Conservation (phyloP, 2,329 filamentous ascomycete species). For the Pseudogymnoascus sp. region DNA sequence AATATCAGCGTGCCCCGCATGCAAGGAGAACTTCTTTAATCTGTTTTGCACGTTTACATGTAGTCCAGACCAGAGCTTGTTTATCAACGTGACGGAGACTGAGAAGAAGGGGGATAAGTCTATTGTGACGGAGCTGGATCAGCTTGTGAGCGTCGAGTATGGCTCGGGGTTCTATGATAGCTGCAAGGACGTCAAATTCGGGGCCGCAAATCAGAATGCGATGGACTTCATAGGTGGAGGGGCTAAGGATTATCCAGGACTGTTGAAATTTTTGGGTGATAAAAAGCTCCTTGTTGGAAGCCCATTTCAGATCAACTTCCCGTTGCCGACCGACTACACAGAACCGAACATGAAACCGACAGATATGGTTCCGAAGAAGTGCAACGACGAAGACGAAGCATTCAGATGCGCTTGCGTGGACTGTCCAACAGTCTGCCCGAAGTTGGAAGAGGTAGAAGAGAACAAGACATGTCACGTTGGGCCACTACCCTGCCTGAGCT, state of each 20-base stretch:
- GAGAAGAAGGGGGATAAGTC: slow-evolving; percentile 45
- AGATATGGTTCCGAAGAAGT: slow-evolving; percentile 68
- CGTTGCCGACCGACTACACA: slow-evolving; percentile 44
- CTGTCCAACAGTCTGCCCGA: slow-evolving; percentile 76
- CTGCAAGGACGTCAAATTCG: slow-evolving; percentile 98
- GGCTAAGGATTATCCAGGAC: slow-evolving; percentile 77
- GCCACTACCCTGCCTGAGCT: slow-evolving; percentile 82
- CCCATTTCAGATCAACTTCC: slow-evolving; percentile 97
- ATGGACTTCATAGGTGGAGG: slow-evolving; percentile 96
- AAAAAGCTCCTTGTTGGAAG: slow-evolving; percentile 80
- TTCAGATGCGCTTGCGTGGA: slow-evolving; percentile 93
- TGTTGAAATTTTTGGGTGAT: slow-evolving; percentile 86
- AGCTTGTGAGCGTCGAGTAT: slow-evolving; percentile 76
- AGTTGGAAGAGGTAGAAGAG: slow-evolving; percentile 65
- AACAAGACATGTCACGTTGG: slow-evolving; percentile 72
- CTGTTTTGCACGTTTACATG: slow-evolving; percentile 97
- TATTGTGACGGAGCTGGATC: slow-evolving; percentile 82
- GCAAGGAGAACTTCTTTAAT: slow-evolving; percentile 98
- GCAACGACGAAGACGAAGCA: slow-evolving; percentile 77
- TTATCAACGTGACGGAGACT: slow-evolving; percentile 81
- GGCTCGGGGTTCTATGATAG: slow-evolving; percentile 87
- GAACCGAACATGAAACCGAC: slow-evolving; percentile 64
- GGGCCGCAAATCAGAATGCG: slow-evolving; percentile 82
- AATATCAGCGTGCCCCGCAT: slow-evolving; percentile 89
- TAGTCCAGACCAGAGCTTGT: slow-evolving; percentile 90